Conservation (phyloP, 73 alveolate species). For the Tetrahymena thermophila region DNA sequence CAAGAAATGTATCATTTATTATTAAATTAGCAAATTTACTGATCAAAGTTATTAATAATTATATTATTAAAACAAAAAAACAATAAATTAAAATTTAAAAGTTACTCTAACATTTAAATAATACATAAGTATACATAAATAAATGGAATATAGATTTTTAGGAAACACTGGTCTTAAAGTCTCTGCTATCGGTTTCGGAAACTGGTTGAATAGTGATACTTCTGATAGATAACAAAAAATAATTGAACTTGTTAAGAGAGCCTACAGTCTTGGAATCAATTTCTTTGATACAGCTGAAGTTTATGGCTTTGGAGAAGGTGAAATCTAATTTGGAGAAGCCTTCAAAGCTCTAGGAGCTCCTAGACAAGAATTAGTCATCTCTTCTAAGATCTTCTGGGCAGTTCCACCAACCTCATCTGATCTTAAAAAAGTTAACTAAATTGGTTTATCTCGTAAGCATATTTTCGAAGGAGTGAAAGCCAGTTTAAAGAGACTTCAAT, state of each 20-base stretch:
- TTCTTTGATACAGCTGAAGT: no score
- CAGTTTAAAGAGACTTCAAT: constrained; percentile 68
- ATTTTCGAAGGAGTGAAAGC: constrained; percentile 72
- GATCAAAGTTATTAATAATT: no score
- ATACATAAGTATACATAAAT: neutral
- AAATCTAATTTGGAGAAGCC: constrained; percentile 50
- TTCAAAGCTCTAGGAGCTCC: constrained; percentile 42
- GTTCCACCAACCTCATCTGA: constrained; percentile 38
- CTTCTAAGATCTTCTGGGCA: constrained; percentile 67
- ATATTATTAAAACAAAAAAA: neutral
- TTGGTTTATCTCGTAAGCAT: constrained; percentile 76
- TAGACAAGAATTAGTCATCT: constrained; percentile 63
- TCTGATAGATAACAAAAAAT: constrained; percentile 16
- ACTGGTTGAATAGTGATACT: constrained; percentile 55
- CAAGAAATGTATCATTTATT: no score
- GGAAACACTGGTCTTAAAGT: no score
- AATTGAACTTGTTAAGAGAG: constrained; percentile 50
- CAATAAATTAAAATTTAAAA: neutral
- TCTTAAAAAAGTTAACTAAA: constrained; percentile 47
- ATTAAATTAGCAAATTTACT: no score
- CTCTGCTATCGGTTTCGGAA: constrained; percentile 76
- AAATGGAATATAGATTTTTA: constrained; percentile 80
- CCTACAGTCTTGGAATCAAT: constrained; percentile 78
- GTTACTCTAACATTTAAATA: neutral
- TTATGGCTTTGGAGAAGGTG: constrained; percentile 64